Percentiles rank a stretch among this genome's conserved stretches.
phyloP scores from a whole-genome alignment of 345 rosid genomes.

The Geranium rotundifolium region DNA sequence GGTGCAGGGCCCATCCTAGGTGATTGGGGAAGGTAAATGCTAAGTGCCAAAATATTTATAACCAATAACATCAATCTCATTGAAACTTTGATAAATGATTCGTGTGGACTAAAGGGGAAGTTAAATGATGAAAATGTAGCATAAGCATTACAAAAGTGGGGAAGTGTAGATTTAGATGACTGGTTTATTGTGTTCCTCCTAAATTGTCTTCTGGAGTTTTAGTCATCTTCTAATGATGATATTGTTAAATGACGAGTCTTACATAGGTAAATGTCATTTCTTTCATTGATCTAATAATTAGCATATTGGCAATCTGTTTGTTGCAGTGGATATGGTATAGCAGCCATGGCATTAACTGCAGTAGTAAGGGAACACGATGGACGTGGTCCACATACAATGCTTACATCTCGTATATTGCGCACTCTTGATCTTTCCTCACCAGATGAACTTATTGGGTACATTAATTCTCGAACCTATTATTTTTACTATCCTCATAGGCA shows the following conservation, averaged over 20 bases:
- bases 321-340: slow-evolving; percentile 83
- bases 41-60: neutral
- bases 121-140: no score
- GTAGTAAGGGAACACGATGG: slow-evolving; percentile 86
- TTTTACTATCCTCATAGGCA: neutral
- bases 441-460: slow-evolving; percentile 69
- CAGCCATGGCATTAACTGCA: slow-evolving; percentile 89
- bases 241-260: no score
- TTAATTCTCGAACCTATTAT: neutral
- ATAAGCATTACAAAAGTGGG: no score
- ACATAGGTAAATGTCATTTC: no score
- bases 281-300: no score
- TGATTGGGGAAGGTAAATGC: slow-evolving; percentile 83
- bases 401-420: slow-evolving; percentile 48
- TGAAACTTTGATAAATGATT: no score
- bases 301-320: neutral
- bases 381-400: slow-evolving; percentile 73
- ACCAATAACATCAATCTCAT: no score
- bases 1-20: slow-evolving; percentile 94
- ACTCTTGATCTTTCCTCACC: slow-evolving; percentile 68
- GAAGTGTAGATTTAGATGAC: no score
- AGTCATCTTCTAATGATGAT: no score
- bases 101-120: no score
- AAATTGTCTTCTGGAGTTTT: no score
- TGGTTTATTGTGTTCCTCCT: no score